These are phyloP conservation scores for Leishmania major DNA, from an alignment of 208 protist species.

Conservation along the genomic window DNA sequence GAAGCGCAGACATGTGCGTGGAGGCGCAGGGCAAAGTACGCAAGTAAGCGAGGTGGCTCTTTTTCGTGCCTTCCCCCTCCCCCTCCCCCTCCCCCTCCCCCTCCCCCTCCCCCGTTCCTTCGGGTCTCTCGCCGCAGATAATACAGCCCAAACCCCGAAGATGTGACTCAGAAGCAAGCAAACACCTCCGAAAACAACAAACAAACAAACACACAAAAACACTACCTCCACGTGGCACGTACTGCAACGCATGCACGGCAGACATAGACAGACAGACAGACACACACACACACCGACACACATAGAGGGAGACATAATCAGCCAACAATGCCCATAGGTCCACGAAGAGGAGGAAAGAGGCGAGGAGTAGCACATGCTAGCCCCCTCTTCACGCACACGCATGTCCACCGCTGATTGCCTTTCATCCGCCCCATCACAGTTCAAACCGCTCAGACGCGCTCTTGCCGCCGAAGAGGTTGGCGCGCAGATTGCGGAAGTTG, in stretches of 20 bases:
- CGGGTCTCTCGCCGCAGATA: neutral
- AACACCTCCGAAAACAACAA: neutral
- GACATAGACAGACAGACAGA: neutral
- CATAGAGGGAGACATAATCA: neutral
- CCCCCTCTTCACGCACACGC: neutral
- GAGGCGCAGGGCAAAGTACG: neutral
- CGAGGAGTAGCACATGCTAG: neutral
- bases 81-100: too few relatives aligned
- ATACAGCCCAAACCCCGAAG: too few relatives aligned
- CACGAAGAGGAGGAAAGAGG: neutral
- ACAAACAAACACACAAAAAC: too few relatives aligned
- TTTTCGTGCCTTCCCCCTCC: neutral
- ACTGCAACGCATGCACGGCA: neutral
- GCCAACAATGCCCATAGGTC: neutral
- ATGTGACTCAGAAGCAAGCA: neutral
- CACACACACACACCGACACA: neutral
- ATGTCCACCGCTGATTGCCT: neutral
- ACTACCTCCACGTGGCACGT: neutral
- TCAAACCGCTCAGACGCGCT: constrained; percentile 70
- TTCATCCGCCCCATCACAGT: constrained; percentile 32
- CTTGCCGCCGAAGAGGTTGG: constrained; percentile 79
- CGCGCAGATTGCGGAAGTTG: constrained; percentile 79
- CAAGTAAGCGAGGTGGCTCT: neutral
- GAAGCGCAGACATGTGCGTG: neutral
- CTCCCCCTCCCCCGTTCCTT: too few relatives aligned